Evolutionary conservation across 2,329 filamentous ascomycete genomes (phyloP), one percentile per base, ranked within the genome.

Genomic region (Teratosphaeria destructans): DNA sequence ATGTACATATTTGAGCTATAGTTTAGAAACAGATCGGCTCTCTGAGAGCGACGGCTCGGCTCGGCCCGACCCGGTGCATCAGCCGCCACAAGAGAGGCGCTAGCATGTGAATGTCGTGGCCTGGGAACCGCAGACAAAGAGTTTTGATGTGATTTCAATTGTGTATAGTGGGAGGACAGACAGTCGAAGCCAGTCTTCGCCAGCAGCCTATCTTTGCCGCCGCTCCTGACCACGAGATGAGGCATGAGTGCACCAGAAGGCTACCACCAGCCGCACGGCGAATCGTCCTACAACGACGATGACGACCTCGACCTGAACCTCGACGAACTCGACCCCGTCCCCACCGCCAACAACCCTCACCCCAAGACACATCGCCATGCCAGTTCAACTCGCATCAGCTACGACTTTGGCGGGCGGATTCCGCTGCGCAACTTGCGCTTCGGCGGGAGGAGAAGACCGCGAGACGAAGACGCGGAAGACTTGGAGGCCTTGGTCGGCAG

Each of bases 271-370:
- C 81, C 86, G 72, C 81, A 35, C 43, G 56, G 14, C 26, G 35
- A 82, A 70, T 85, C 87, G 75, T 84, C 82, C 61, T 81, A 81
- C 62, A 75, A 78, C 68, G 79, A 85, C 60, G 61, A 69, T 53
- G 64, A 66, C 71, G 88, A 92, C 72, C 26, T 54, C 16, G 86
- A 89, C 63, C 79, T 94, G 68, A 87, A 92, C 68, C 81, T 90
- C 66, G 82, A 90, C 69, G 89, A 93, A 78, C 85, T 94, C 65
- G 88, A 92, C 71, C 88, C 89, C 3, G 52, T 47, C 4, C 23
- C 23, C 23, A 54, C 26, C 3, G 7, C 56, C 12, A n/a, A 16
- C 23, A 26, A 47, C 11, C 16, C 43, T 4, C 43, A 19, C n/a
- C n/a, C 43, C n/a, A 16, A n/a, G 19, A 26, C 67, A 67, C 19